Conservation (phyloP, 108 stramenopile genomes). For the Skeletonema tropicum region DNA sequence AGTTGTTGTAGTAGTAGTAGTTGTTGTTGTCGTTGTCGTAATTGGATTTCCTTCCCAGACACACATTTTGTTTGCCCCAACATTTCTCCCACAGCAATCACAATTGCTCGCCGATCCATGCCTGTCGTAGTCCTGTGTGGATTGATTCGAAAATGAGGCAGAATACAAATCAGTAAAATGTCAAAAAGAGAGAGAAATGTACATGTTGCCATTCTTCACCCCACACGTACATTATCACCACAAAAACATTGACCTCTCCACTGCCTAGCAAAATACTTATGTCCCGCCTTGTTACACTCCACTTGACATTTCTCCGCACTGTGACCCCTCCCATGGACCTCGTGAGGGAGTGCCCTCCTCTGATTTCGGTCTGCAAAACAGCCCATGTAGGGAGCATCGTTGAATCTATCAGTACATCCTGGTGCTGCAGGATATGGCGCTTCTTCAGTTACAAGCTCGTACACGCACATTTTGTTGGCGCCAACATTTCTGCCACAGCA, state of each 20-base stretch:
- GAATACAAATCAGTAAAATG: not conserved
- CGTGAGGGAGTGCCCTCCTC: not conserved
- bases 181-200: not conserved
- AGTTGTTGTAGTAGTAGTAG: not conserved
- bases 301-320: constrained; percentile 9
- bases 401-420: not conserved
- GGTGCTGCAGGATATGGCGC: not conserved
- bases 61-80: constrained; percentile 20
- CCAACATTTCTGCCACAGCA: constrained; percentile 35
- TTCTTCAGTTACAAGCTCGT: not conserved
- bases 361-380: constrained; percentile 3
- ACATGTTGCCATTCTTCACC: not conserved
- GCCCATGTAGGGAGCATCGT: constrained; percentile 5
- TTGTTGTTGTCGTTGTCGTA: not conserved
- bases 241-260: constrained; percentile 38
- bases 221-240: not conserved
- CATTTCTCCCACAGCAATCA: constrained; percentile 15
- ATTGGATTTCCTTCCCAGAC: not conserved
- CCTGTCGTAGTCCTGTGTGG: not conserved
- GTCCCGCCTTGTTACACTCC: constrained; percentile 14
- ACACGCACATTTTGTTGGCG: constrained; percentile 19
- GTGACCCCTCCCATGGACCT: not conserved
- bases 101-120: constrained; percentile 2
- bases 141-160: not conserved
- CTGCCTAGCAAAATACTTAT: constrained; percentile 17